Base-by-base conservation (phyloP, 2,329 filamentous ascomycete species). In the Ophiocordyceps camponoti-floridani region DNA sequence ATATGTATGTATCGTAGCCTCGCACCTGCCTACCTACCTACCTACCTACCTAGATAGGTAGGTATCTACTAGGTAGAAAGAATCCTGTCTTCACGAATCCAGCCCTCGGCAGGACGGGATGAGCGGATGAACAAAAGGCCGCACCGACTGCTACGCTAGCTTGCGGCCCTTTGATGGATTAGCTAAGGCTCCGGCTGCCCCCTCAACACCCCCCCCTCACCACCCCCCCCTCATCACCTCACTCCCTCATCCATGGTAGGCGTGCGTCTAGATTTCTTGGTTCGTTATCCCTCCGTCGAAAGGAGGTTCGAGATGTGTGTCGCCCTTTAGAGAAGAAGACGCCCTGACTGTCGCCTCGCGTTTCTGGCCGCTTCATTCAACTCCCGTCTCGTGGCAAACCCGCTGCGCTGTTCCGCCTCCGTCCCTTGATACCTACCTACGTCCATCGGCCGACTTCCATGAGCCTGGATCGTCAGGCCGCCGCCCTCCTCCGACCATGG, bases 401-500 rank as follows among this genome's bases (percentile, higher is more conserved):
- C 8, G n/a, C 35, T 19, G n/a, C 16, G 35, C 35, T 38, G 8
- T n/a, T 18, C 10, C 38, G 31, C 42, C 31, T 43, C 19, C 19
- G 18, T 16, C 33, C 42, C 23, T 12, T 27, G 23, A 23, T 23
- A 23, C 23, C 3, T 23, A 23, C 23, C 3, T 23, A 23, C 23
- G 23, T 23, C 10, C 38, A 16, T 27, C 26, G 8, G 23, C 45
- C 35, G 47, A 48, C 44, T 55, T 53, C 54, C 58, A 61, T 61
- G 60, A 59, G 52, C 57, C 52, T 38, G 51, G 51, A 51, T 50
- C 51, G 48, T 54, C 52, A 55, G 53, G 52, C 54, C 48, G 51
- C 63, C 56, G 59, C 60, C 61, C 62, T 63, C 59, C 57, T 57
- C 56, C 44, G 58, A 63, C 62, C 60, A 79, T 79, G 75, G 75